A percentile compares a stretch with the other conserved stretches of the same genome.
phyloP scores from a whole-genome alignment of 176 grass and related monocot species.

The Panicum miliaceum region DNA sequence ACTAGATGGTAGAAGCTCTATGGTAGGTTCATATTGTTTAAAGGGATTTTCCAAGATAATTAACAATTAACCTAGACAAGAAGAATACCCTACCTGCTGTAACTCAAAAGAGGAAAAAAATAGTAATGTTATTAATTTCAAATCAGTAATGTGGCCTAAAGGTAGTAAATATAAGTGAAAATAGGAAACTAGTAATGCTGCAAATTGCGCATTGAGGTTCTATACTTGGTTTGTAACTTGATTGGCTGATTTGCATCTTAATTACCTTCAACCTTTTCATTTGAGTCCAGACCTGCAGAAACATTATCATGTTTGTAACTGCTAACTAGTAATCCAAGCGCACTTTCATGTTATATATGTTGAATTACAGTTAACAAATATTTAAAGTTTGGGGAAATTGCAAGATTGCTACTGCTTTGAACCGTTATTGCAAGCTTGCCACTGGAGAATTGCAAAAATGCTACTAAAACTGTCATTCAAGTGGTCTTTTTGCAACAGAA shows the following conservation, averaged over 20 bases:
- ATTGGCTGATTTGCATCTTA: not conserved
- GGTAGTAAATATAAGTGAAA: not conserved
- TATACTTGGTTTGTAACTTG: not conserved
- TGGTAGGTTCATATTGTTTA: not conserved
- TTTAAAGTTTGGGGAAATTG: not conserved
- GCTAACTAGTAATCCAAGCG: not conserved
- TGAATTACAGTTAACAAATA: not conserved
- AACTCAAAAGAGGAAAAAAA: slow-evolving; percentile 1
- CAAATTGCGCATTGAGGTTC: not conserved
- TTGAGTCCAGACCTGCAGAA: not conserved
- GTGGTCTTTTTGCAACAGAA: not conserved
- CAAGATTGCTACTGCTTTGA: not conserved
- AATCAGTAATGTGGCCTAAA: not conserved
- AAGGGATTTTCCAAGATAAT: not conserved
- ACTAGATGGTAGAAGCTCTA: slow-evolving; percentile 1
- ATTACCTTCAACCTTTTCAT: not conserved
- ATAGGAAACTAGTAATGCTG: slow-evolving; percentile 6
- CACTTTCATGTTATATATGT: not conserved
- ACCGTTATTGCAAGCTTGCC: not conserved
- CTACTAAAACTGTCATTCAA: not conserved
- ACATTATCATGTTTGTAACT: not conserved
- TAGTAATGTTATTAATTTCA: not conserved
- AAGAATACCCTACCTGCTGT: not conserved
- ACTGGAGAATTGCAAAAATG: not conserved
- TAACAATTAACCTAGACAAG: slow-evolving; percentile 10